Evolutionary conservation across 495 filamentous ascomycete genomes (phyloP).

Genomic region (Xylaria venustula): DNA sequence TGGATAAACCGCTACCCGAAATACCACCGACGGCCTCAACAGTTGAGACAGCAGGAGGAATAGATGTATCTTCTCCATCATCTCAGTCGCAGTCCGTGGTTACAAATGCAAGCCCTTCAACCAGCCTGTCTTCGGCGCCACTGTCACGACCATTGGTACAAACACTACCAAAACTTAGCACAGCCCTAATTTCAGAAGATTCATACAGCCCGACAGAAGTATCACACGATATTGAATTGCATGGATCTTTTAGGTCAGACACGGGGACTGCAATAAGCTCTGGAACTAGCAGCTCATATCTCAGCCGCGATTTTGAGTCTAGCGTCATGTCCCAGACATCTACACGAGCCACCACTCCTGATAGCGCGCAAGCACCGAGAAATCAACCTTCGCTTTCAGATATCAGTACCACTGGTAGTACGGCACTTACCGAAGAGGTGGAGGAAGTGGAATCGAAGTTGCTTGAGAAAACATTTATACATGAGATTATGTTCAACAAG

Average conservation of each 20-base stretch:
- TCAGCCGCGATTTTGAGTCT: constrained; percentile 78
- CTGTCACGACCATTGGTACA: constrained; percentile 43
- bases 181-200: constrained; percentile 38
- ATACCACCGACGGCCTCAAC: constrained; percentile 40
- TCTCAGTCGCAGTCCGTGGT: constrained; percentile 42
- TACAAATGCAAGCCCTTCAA: constrained; percentile 30
- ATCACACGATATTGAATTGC: constrained; percentile 43
- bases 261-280: constrained; percentile 53
- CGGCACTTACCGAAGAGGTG: constrained; percentile 66
- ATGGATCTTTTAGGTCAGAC: constrained; percentile 44
- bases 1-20: constrained; percentile 31
- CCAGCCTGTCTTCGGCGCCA: constrained; percentile 38
- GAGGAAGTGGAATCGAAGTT: constrained; percentile 79
- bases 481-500: constrained; percentile 90
- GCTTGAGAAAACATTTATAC: constrained; percentile 79
- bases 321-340: constrained; percentile 79
- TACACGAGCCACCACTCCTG: constrained; percentile 87
- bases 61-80: constrained; percentile 32
- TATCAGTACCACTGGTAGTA: constrained; percentile 56
- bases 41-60: constrained; percentile 22
- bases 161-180: constrained; percentile 49
- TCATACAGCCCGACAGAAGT: constrained; percentile 48
- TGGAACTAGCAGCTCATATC: constrained; percentile 67
- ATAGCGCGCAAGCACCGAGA: constrained; percentile 47
- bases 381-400: constrained; percentile 53